A percentile compares a stretch with the other conserved stretches of the same genome.
These are phyloP conservation scores for Turritis glabra DNA, from an alignment of 345 rosid species.

Conservation along the genomic window DNA sequence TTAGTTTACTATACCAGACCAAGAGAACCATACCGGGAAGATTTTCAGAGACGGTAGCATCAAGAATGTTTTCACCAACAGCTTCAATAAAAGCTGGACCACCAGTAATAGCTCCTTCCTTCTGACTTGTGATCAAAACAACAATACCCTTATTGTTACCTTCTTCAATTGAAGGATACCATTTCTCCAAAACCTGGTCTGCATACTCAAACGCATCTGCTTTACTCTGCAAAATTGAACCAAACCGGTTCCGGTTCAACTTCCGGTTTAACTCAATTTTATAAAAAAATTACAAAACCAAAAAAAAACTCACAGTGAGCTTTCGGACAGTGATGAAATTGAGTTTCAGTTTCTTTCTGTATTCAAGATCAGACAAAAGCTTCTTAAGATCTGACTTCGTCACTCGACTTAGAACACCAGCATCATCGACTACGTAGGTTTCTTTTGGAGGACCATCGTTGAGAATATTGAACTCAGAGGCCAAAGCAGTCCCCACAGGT, in stretches of 20 bases:
- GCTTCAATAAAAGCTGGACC: slow-evolving; percentile 92
- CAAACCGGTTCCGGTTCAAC: slow-evolving; percentile 21
- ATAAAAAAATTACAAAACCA: not conserved
- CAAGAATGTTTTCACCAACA: slow-evolving; percentile 81
- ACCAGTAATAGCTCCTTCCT: slow-evolving; percentile 97
- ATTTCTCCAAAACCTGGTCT: slow-evolving; percentile 88
- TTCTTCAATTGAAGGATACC: slow-evolving; percentile 91
- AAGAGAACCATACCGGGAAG: slow-evolving; percentile 66
- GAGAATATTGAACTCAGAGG: slow-evolving; percentile 87
- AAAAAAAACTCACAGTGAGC: slow-evolving; percentile 67
- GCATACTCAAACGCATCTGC: slow-evolving; percentile 99
- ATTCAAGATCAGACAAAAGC: slow-evolving; percentile 88
- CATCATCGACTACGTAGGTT: slow-evolving; percentile 80
- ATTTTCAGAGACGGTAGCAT: slow-evolving; percentile 88
- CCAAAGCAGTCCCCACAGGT: slow-evolving; percentile 71
- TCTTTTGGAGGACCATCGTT: slow-evolving; percentile 89
- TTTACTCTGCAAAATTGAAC: slow-evolving; percentile 64
- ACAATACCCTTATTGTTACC: slow-evolving; percentile 91
- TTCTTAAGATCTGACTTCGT: slow-evolving; percentile 80
- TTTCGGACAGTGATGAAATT: slow-evolving; percentile 89
- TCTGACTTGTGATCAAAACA: slow-evolving; percentile 89
- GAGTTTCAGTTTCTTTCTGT: slow-evolving; percentile 71
- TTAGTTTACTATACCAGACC: not conserved
- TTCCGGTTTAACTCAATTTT: not conserved
- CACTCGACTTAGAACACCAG: slow-evolving; percentile 90